Percentiles rank a stretch among this genome's conserved stretches.
phyloP scores from a whole-genome alignment of 441 rosid genomes.

The Manihot esculenta region DNA sequence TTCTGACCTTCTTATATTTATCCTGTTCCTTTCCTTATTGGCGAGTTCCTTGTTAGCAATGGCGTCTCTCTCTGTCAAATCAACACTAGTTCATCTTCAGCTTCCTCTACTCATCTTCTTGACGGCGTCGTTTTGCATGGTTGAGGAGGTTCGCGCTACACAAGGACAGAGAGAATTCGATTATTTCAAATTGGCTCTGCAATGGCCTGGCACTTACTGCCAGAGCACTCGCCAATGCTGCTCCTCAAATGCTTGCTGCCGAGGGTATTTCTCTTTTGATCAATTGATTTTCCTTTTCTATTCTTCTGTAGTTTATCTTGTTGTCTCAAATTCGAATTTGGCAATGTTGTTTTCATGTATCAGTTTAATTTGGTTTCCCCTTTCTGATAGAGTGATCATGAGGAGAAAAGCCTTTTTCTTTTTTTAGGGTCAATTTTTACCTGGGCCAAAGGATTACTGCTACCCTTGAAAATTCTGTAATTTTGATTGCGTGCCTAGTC shows the following conservation, averaged over 20 bases:
- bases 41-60: background rate
- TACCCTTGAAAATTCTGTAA: background rate
- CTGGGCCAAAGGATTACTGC: too few relatives aligned
- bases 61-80: constrained; percentile 17
- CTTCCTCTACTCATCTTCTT: constrained; percentile 13
- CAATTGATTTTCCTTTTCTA: too few relatives aligned
- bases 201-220: constrained; percentile 89
- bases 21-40: background rate
- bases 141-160: constrained; percentile 15
- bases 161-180: constrained; percentile 74
- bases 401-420: background rate
- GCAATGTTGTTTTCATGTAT: background rate
- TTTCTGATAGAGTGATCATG: background rate
- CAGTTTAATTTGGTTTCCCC: background rate
- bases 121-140: constrained; percentile 18
- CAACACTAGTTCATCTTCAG: background rate
- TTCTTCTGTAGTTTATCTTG: background rate
- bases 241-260: constrained; percentile 80
- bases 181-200: constrained; percentile 77
- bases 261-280: constrained; percentile 40
- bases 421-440: too few relatives aligned
- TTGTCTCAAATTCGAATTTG: background rate
- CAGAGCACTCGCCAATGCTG: constrained; percentile 75
- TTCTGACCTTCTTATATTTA: background rate
- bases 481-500: background rate